Evolutionary conservation across 768 basidiomycete species (phyloP).

Genomic region (Daedaleopsis sinensis): DNA sequence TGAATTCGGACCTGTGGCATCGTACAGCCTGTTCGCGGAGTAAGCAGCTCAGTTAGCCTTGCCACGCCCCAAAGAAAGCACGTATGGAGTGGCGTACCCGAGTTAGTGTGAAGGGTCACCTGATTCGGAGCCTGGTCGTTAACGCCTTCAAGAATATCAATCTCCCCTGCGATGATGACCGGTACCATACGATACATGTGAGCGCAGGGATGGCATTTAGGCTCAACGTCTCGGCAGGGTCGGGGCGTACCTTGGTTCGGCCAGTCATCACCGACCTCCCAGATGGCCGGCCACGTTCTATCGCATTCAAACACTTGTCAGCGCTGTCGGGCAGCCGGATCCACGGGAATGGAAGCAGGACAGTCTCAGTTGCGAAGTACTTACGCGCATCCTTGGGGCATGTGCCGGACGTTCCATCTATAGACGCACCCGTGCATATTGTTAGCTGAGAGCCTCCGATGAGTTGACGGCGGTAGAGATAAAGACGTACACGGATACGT

Average conservation of each 20-base stretch:
- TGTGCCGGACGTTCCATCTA: slow-evolving; percentile 53
- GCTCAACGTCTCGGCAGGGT: not conserved
- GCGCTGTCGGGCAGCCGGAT: not conserved
- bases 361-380: not conserved
- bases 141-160: slow-evolving; percentile 58
- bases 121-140: slow-evolving; percentile 56
- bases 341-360: not conserved
- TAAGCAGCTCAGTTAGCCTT: not conserved
- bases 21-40: not conserved
- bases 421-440: not conserved
- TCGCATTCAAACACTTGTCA: not conserved
- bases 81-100: slow-evolving; percentile 38
- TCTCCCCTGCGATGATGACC: slow-evolving; percentile 30
- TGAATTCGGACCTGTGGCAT: not conserved
- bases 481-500: slow-evolving; percentile 36
- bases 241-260: slow-evolving; percentile 35
- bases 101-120: slow-evolving; percentile 57
- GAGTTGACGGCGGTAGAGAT: slow-evolving; percentile 26
- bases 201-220: not conserved
- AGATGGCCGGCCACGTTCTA: slow-evolving; percentile 59
- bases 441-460: not conserved
- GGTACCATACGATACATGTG: too few relatives aligned
- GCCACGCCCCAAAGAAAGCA: not conserved
- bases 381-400: slow-evolving; percentile 51
- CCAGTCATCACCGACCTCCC: slow-evolving; percentile 57